Evolutionary conservation across 108 stramenopile genomes (phyloP), one percentile per base, ranked within the genome.

Genomic region (Epithemia pelagica): DNA sequence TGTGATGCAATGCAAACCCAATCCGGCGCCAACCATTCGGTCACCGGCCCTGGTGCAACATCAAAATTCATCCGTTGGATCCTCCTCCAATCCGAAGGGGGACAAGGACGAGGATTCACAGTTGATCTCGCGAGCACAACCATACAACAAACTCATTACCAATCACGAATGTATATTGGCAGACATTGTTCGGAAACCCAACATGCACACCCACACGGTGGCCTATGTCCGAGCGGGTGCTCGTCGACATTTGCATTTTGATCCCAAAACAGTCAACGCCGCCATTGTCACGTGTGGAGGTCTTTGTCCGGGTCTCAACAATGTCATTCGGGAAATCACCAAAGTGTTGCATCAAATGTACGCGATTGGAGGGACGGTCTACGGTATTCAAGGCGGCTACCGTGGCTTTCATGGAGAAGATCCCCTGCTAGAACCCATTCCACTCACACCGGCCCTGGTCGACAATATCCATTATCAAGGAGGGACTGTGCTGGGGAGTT

Each of bases 201-300:
- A 74, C 54, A 64, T 61, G 22, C 22, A 32, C 2, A 58, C 65
- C 27, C 22, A 71, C 25, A 79, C 90, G 20, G 69, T 67, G 8
- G 93, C 88, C 21, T 96, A 87, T 71, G 69, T 94, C 1, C 81
- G 96, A 26, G 96, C 96, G 24, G 96, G 96, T 5, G 96, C 98
- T 1, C 75, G 96, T 28, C 52, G 61, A 23, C 10, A 73, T 29
- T 67, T 97, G 26, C 96, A 97, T 76, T 99, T 99, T 72, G 77
- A 94, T 66, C 97, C 98, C 8, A 65, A 69, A 30, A 68, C 80
- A 1, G 95, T 96, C 7, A 90, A 89, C 70, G 97, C 96, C 0
- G 97, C 95, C 24, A 96, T 99, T 75, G 95, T 99, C 2, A 99
- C 98, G 1, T 98, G 97, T 78, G 98, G 98, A 33, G 96, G 95